phyloP scores from a whole-genome alignment of 1,284 basidiomycete genomes.

The Phlebopus sp. region DNA sequence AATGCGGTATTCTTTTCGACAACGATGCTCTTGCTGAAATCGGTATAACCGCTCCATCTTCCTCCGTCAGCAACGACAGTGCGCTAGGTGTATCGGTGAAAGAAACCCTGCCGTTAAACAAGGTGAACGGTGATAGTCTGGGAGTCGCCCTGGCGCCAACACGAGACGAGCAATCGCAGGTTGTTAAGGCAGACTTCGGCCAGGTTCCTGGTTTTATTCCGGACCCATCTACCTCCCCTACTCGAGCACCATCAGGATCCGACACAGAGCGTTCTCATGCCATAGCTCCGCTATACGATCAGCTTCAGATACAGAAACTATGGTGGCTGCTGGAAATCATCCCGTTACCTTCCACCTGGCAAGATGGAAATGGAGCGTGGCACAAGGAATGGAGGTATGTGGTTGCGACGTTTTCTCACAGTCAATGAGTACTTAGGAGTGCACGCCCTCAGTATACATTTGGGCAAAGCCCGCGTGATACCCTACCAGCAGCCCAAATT shows the following conservation, averaged over 20 bases:
- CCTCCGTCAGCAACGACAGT: too few species aligned
- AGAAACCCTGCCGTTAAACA: not conserved
- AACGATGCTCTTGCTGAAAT: slow-evolving; percentile 35
- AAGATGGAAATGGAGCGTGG: slow-evolving; percentile 28
- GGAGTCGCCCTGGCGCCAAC: not conserved
- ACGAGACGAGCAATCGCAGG: not conserved
- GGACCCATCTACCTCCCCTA: not conserved
- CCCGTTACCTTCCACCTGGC: slow-evolving; percentile 25
- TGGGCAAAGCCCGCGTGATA: slow-evolving; percentile 29
- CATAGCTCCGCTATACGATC: slow-evolving; percentile 27
- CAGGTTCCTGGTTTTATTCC: not conserved
- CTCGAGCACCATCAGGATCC: not conserved
- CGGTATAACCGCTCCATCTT: slow-evolving; percentile 26
- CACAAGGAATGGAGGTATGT: slow-evolving; percentile 27
- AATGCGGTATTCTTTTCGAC: slow-evolving; percentile 56
- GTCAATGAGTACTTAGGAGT: not conserved
- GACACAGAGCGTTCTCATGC: slow-evolving; percentile 24
- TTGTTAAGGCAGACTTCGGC: not conserved
- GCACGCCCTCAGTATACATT: slow-evolving; percentile 21
- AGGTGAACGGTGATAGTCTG: not conserved
- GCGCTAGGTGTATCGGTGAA: too few species aligned
- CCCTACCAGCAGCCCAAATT: slow-evolving; percentile 26
- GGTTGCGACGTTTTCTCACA: not conserved
- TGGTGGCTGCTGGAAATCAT: slow-evolving; percentile 34
- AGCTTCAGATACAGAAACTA: slow-evolving; percentile 11